Evolutionary conservation across 2,329 filamentous ascomycete species (phyloP), one percentile per base, ranked within the genome.

Genomic region (Fusarium paranaense): DNA sequence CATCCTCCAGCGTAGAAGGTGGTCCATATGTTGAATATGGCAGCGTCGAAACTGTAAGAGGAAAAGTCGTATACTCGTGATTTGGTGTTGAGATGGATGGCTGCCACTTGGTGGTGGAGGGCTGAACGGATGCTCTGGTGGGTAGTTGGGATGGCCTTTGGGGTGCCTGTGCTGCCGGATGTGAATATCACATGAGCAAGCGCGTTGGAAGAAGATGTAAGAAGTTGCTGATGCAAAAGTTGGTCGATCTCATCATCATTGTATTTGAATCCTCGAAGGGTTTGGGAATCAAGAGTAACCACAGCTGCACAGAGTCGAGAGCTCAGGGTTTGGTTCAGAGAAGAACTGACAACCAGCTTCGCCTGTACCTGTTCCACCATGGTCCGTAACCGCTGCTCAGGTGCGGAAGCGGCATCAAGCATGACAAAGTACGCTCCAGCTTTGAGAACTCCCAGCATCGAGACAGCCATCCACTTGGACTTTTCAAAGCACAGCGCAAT

Each of bases 391-490:
- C 66, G 42, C 37, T 61, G 56, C 30, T 70, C 60, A 7, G 66
- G 66, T 33, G 50, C 42, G 8, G 66, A 70, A 18, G 60, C 45
- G 62, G 60, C 32, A 38, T 70, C 66, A 18, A 70, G 60, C 50
- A 66, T 35, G 18, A 70, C 60, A 27, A 72, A 54, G 22, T 50
- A 38, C 22, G 50, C 47, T 45, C 66, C 50, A 14, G 52, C n/a
- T 42, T 66, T 73, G 11, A 57, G 64, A 59, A 61, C 59, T 35
- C 32, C 25, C 67, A 74, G 37, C 65, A 67, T 67, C n/a, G 68
- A 58, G n/a, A 70, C 45, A 74, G 70, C 32, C 69, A 42, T 78
- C 74, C 35, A 81, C 59, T 2, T 69, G 37, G 76, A 50, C 22
- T 73, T 70, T 33, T 70, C 64, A 38, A 70, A 70, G 47, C 62